These are phyloP conservation scores for Aspergillus egyptiacus DNA, from an alignment of 495 filamentous ascomycete genomes.

Conservation along the genomic window DNA sequence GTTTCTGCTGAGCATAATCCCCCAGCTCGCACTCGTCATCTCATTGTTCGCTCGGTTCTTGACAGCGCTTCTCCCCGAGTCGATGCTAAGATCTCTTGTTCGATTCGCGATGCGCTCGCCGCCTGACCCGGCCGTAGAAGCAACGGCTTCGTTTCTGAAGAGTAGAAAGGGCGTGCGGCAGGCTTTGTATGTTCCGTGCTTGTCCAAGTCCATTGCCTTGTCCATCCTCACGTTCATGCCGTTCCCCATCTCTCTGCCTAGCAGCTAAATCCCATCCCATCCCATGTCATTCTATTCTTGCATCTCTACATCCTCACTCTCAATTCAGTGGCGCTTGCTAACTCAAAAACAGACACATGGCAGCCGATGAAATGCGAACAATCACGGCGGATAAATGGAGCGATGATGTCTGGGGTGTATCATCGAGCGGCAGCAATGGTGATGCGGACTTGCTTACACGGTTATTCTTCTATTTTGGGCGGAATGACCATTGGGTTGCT, in stretches of 20 bases:
- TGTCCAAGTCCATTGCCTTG: neutral
- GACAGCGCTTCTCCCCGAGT: slow-evolving; percentile 37
- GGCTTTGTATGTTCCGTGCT: slow-evolving; percentile 49
- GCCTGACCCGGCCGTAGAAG: slow-evolving; percentile 49
- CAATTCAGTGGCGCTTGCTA: neutral
- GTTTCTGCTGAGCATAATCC: slow-evolving; percentile 42
- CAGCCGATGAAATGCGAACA: slow-evolving; percentile 65
- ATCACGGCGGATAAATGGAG: slow-evolving; percentile 77
- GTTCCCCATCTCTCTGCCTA: neutral
- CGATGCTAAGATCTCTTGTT: slow-evolving; percentile 39
- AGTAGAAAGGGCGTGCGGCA: slow-evolving; percentile 62
- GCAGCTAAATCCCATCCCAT: neutral
- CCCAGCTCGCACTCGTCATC: slow-evolving; percentile 49
- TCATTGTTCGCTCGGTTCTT: slow-evolving; percentile 47
- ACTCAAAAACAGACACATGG: slow-evolving; percentile 47
- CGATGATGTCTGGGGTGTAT: slow-evolving; percentile 69
- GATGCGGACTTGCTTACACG: slow-evolving; percentile 35
- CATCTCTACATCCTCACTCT: no score
- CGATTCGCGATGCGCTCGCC: slow-evolving; percentile 44
- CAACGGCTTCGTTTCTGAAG: slow-evolving; percentile 58
- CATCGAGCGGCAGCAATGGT: no score
- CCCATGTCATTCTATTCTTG: no score
- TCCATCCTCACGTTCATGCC: neutral
- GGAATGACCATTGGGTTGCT: slow-evolving; percentile 78
- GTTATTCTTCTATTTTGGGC: slow-evolving; percentile 75